Evolutionary conservation across 2,329 filamentous ascomycete genomes (phyloP).

Genomic region (Sclerotiophoma versabilis): DNA sequence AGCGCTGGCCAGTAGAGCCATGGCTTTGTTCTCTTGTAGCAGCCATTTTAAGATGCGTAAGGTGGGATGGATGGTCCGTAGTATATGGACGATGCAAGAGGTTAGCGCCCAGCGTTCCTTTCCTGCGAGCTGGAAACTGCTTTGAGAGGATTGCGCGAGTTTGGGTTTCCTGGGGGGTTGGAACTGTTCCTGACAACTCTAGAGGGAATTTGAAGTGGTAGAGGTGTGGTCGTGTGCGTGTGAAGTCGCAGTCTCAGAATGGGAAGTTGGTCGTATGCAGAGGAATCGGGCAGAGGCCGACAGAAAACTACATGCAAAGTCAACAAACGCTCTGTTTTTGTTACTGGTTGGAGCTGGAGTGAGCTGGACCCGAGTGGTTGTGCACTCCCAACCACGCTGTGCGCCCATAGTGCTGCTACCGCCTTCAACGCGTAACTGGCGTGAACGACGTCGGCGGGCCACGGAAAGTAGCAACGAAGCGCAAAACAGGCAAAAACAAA

Average conservation of each 20-base stretch:
- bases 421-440: not conserved
- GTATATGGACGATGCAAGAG: not conserved
- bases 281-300: conserved; percentile 27
- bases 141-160: not conserved
- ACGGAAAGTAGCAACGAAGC: not conserved
- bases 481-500: not conserved
- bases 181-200: not conserved
- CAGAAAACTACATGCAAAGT: conserved; percentile 25
- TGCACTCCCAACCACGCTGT: not conserved
- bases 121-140: not conserved
- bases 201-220: not conserved
- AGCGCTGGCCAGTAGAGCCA: conserved; percentile 5
- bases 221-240: conserved; percentile 5
- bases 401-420: not conserved
- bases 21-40: conserved; percentile 13
- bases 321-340: conserved; percentile 2
- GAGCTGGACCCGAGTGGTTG: not conserved
- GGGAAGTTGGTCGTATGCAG: conserved; percentile 15
- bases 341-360: not conserved
- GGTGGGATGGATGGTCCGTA: not conserved
- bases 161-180: not conserved
- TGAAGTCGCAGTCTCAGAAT: conserved; percentile 5
- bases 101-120: not conserved
- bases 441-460: conserved; percentile 4
- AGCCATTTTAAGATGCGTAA: conserved; percentile 20